Base-by-base conservation (phyloP, 306 rosid species). In the Lathyrus tuberosus region DNA sequence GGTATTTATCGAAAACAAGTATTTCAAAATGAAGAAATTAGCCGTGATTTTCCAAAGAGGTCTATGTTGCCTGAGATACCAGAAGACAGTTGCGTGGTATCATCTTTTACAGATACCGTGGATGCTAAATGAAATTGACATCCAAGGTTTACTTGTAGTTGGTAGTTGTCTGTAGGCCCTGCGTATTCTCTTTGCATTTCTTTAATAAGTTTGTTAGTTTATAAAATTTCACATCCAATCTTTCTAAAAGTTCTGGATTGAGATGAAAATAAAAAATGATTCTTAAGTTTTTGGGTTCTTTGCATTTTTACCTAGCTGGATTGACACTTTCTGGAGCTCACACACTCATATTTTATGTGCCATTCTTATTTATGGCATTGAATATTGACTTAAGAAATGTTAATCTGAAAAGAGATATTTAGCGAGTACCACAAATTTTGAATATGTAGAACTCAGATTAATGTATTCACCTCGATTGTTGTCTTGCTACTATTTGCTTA, bases 1-100 rank as follows among this genome's bases (percentile, higher is more conserved):
- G 75, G 76, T 51, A 58, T 86, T 70, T 81, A 72, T 66, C 82
- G 92, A 65, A 81, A 77, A 78, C 84, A 84, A 51, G 66, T 79
- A 60, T 85, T 84, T 73, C 84, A 86, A 81, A 53, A 75, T 65
- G 69, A 82, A 18, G 89, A 84, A 54, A 46, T 43, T n/a, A 48
- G 62, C 22, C 57, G 8, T 51, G 77, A 54, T 51, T 57, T 26
- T 30, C 80, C 41, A 10, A 81, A 82, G 70, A 82, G 76, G 30
- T 41, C 56, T 22, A 24, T 60, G 81, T 78, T 86, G 69, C 83
- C 83, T 14, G 69, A 62, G 65, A 52, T 56, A 14, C 67, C 86
- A 20, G 75, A 78, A 61, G 76, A 78, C 62, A 73, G 63, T 48
- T 48, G 70, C 47, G 62, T 51, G 26, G 61, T 43, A 49, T 35